Conservation (phyloP, 148 eudicot genomes). For the Bassia scoparia region DNA sequence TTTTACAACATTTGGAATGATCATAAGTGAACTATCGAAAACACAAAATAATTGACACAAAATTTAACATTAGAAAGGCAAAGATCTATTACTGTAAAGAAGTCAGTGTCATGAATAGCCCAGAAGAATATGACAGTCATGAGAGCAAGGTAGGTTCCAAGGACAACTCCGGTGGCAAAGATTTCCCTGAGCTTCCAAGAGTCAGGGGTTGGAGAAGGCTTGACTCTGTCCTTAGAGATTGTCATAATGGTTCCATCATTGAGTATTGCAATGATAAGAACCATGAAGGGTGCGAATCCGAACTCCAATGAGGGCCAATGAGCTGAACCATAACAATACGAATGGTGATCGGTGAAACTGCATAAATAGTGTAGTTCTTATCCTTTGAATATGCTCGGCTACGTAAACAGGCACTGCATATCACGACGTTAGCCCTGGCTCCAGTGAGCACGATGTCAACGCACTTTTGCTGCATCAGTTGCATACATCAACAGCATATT, state of each 20-base stretch:
- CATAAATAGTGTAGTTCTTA: conserved; percentile 76
- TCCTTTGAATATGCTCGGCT: conserved; percentile 82
- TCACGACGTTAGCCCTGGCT: conserved; percentile 82
- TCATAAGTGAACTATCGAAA: neutral
- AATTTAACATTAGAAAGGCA: neutral
- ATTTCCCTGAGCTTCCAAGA: conserved; percentile 75
- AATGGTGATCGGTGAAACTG: conserved; percentile 74
- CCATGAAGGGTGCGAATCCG: conserved; percentile 83
- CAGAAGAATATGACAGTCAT: conserved; percentile 74
- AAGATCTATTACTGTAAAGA: conserved; percentile 47
- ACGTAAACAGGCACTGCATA: conserved; percentile 63
- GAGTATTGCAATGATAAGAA: conserved; percentile 64
- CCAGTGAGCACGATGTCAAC: conserved; percentile 73
- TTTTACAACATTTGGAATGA: neutral
- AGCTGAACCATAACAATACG: conserved; percentile 68
- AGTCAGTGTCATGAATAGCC: conserved; percentile 47
- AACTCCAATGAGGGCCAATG: conserved; percentile 70
- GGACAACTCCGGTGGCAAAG: conserved; percentile 70
- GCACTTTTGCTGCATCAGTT: conserved; percentile 82
- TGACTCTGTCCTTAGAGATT: conserved; percentile 69
- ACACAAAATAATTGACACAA: neutral
- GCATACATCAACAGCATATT: conserved; percentile 87
- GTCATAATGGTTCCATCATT: conserved; percentile 88
- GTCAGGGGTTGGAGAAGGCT: conserved; percentile 70
- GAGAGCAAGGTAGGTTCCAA: conserved; percentile 64